Conservation (phyloP, 306 rosid genomes). For the Dryas octopetala region DNA sequence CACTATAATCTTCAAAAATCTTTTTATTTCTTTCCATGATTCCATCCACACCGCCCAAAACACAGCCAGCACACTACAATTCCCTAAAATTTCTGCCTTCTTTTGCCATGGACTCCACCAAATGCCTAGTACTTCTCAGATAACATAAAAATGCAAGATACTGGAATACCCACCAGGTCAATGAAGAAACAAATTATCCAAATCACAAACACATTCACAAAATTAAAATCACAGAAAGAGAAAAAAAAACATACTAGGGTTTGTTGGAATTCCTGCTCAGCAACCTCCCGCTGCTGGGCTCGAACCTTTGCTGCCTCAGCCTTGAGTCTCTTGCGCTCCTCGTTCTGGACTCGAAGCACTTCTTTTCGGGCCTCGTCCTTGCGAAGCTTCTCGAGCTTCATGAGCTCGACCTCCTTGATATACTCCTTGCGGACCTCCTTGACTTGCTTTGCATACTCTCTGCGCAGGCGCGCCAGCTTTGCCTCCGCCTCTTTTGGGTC, state of each 20-base stretch:
- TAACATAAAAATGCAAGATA: background rate
- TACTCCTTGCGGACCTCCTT: conserved; percentile 68
- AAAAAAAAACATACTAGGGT: conserved; percentile 49
- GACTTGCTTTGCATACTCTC: conserved; percentile 75
- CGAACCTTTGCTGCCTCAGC: conserved; percentile 66
- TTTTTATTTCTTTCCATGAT: background rate
- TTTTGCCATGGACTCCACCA: background rate
- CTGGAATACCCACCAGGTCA: no score
- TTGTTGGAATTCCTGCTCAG: conserved; percentile 60
- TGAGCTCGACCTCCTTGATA: conserved; percentile 60
- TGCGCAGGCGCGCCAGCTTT: conserved; percentile 56
- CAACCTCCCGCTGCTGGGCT: conserved; percentile 62
- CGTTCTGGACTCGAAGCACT: conserved; percentile 60
- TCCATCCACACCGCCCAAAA: background rate
- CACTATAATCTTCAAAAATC: background rate
- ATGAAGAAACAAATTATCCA: background rate
- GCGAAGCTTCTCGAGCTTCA: conserved; percentile 60
- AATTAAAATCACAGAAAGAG: background rate
- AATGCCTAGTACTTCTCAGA: background rate
- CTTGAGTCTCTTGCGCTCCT: conserved; percentile 71
- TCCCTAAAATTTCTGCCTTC: background rate
- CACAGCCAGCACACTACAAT: background rate
- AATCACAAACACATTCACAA: background rate
- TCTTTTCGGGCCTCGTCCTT: conserved; percentile 68
- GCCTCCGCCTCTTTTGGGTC: conserved; percentile 73